Evolutionary conservation across 192 early-diverging fungal genomes (phyloP), one percentile per base, ranked within the genome.

Genomic region (Podila minutissima): DNA sequence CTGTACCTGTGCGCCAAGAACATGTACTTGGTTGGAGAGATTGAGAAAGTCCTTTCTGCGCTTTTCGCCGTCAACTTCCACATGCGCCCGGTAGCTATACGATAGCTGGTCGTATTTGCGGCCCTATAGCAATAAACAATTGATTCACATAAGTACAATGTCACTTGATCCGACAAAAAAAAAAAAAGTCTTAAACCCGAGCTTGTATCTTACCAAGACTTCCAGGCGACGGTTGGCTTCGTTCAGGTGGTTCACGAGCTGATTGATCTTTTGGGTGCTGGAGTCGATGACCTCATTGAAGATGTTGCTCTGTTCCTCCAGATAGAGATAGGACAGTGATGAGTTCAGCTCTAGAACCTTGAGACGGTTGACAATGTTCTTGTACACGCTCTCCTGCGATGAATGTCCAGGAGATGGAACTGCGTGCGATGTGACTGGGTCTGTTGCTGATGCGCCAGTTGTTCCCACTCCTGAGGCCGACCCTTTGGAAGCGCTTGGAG

Each of bases 301-400:
- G 63, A 92, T 86, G 57, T 88, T 86, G 66, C 89, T 93, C 81
- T 95, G 93, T 35, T 93, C 92, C 60, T 95, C 92, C 62, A 95
- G 71, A 64, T 95, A 94, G 62, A 87, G 88, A 63, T 91, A 90
- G 20, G 91, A 89, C 20, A 93, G 72, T 0, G 94, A 94, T 4
- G 93, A 86, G 73, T 97, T 97, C 26, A 90, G 83, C 71, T 98
- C 97, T 12, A 98, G 83, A 17, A 86, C 78, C 35, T 84, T 78
- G 2, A 98, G 83, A 17, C 97, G 91, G 66, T 94, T 95, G 88
- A 95, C 91, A 37, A 98, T 96, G 10, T 92, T 96, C 63, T 97
- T 96, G 82, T 95, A 97, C 41, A 97, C 74, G 66, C 78, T 85
- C 49, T 85, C 95, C 70, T 96, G 94, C 15, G 89, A 89, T 2